phyloP scores from a whole-genome alignment of 1,139 yeast genomes.

The Sugiyamaella novakii region DNA sequence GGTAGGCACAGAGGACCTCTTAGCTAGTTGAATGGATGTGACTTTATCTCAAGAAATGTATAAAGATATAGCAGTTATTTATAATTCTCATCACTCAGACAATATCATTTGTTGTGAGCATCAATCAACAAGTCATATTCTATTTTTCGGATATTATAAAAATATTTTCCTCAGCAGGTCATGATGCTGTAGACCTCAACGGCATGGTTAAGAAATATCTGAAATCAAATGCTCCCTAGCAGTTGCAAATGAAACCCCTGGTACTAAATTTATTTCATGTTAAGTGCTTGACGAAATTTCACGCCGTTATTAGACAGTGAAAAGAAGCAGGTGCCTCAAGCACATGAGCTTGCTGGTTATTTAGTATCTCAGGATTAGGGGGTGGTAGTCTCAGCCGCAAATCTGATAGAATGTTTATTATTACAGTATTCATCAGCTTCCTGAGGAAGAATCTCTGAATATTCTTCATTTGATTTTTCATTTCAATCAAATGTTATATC shows the following conservation, averaged over 20 bases:
- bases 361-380: slow-evolving; percentile 80
- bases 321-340: slow-evolving; percentile 44
- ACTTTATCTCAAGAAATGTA: slow-evolving; percentile 38
- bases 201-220: slow-evolving; percentile 53
- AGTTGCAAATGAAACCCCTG: slow-evolving; percentile 77
- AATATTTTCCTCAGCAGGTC: slow-evolving; percentile 80
- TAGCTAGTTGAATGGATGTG: too few relatives aligned
- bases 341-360: slow-evolving; percentile 59
- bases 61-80: slow-evolving; percentile 40
- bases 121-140: too few relatives aligned
- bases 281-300: slow-evolving; percentile 65
- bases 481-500: slow-evolving; percentile 63
- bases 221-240: slow-evolving; percentile 70
- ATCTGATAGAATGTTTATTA: slow-evolving; percentile 61
- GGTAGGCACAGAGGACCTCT: too few relatives aligned
- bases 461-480: slow-evolving; percentile 58
- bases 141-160: slow-evolving; percentile 68
- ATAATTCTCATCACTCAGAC: slow-evolving; percentile 14
- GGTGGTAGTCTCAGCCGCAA: slow-evolving; percentile 78
- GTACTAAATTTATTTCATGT: slow-evolving; percentile 60
- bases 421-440: slow-evolving; percentile 61
- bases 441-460: slow-evolving; percentile 55
- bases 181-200: slow-evolving; percentile 63
- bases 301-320: slow-evolving; percentile 46
- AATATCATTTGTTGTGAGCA: slow-evolving; percentile 63